phyloP scores from a whole-genome alignment of 2,329 filamentous ascomycete genomes.

The Nigrospora sphaerica region DNA sequence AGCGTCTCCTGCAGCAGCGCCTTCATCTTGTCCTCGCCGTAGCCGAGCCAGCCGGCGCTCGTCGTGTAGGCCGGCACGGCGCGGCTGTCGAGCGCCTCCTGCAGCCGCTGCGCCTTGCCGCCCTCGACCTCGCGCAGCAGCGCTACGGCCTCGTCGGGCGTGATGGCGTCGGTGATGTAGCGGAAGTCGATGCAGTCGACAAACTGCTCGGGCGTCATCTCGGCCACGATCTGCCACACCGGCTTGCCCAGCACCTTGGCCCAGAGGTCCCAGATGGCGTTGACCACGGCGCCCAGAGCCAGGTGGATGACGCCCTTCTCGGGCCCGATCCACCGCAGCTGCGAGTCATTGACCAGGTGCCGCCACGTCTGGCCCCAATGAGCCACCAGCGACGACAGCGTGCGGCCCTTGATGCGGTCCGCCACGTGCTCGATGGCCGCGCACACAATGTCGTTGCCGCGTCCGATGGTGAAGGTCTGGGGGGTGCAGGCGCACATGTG shows the following conservation, averaged over 20 bases:
- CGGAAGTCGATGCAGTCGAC: slow-evolving; percentile 88
- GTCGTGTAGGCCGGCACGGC: slow-evolving; percentile 91
- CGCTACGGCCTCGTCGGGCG: slow-evolving; percentile 71
- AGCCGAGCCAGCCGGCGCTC: slow-evolving; percentile 86
- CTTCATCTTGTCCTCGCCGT: slow-evolving; percentile 82
- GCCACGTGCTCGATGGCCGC: slow-evolving; percentile 73
- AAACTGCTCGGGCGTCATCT: slow-evolving; percentile 84
- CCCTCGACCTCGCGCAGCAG: slow-evolving; percentile 59
- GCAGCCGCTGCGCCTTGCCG: slow-evolving; percentile 64
- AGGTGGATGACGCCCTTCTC: slow-evolving; percentile 94
- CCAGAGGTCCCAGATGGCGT: slow-evolving; percentile 95
- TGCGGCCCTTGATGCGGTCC: slow-evolving; percentile 67
- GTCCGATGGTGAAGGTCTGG: slow-evolving; percentile 76
- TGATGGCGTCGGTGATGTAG: slow-evolving; percentile 91
- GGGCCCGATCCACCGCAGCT: slow-evolving; percentile 88
- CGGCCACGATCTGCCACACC: slow-evolving; percentile 82
- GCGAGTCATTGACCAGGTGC: slow-evolving; percentile 82
- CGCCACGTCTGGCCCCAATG: slow-evolving; percentile 89
- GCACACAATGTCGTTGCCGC: slow-evolving; percentile 90
- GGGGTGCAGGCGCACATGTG: no score
- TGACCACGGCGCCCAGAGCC: slow-evolving; percentile 80
- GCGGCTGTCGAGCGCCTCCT: slow-evolving; percentile 63
- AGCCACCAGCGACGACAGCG: slow-evolving; percentile 66
- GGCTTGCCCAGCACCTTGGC: slow-evolving; percentile 80
- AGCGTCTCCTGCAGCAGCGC: slow-evolving; percentile 66